phyloP scores from a whole-genome alignment of 352 stramenopile genomes.

The Phytophthora pluvialis region DNA sequence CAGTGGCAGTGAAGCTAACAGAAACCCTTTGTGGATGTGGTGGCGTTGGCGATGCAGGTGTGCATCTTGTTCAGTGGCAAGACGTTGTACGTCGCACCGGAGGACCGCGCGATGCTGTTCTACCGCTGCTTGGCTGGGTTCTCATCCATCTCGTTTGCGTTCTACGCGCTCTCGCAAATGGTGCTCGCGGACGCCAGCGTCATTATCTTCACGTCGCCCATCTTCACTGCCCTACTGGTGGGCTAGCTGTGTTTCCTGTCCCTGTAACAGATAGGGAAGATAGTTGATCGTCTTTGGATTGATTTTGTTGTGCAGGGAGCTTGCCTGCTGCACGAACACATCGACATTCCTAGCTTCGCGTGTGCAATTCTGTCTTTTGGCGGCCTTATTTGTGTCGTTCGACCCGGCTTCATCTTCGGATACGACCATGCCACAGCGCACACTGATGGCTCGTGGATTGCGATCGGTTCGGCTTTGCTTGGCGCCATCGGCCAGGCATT shows the following conservation, averaged over 20 bases:
- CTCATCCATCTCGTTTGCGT: constrained; percentile 75
- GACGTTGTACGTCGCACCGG: constrained; percentile 52
- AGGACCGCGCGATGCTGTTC: constrained; percentile 65
- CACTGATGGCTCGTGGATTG: constrained; percentile 56
- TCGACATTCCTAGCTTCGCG: constrained; percentile 48
- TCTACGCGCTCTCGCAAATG: constrained; percentile 83
- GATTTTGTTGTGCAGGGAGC: constrained; percentile 34
- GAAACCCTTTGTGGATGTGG: constrained; percentile 1
- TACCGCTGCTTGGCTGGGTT: constrained; percentile 74
- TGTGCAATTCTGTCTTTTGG: constrained; percentile 53
- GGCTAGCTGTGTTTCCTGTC: constrained; percentile 1
- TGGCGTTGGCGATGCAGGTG: constrained; percentile 17
- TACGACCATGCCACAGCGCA: constrained; percentile 48
- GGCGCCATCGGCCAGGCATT: constrained; percentile 69
- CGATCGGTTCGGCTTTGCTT: constrained; percentile 55
- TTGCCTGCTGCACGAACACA: constrained; percentile 49
- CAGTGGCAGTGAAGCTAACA: neutral
- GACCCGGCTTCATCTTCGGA: constrained; percentile 59
- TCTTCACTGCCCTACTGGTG: constrained; percentile 81
- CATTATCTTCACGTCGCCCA: constrained; percentile 76
- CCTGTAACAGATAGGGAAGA: neutral
- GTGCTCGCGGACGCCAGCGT: constrained; percentile 76
- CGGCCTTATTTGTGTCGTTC: constrained; percentile 60
- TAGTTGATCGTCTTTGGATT: neutral
- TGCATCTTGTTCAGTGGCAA: constrained; percentile 54